Evolutionary conservation across 208 protist genomes (phyloP), one percentile per base, ranked within the genome.

Genomic region (Leishmania turanica): DNA sequence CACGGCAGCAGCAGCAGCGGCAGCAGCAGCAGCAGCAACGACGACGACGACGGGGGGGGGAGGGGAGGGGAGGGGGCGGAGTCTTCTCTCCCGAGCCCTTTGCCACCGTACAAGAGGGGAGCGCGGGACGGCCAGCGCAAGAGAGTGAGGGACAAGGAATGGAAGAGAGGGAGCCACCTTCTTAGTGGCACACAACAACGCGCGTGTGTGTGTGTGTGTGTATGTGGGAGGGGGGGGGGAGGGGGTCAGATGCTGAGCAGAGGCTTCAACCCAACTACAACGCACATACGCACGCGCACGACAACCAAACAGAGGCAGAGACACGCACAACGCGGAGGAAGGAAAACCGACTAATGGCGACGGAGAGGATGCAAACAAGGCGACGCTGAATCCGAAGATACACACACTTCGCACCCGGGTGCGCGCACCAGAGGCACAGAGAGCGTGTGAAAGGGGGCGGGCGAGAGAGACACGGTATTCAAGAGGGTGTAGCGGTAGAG

Each of bases 221-320:
- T 1, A 27, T 0, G 64, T 15, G 34, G 3, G 34, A 15, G 64
- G 45, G 68, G 40, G 21, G 42, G 40, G 24, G 9, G 34, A 37
- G 34, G 34, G 13, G 9, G 17, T 54, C 8, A 49, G 45, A 49
- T 49, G 53, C 53, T 56, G 19, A 56, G 53, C 5, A 24, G 15
- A 56, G 53, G 53, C 21, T 56, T 8, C 53, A 56, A 24, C 21
- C 24, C 24, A 62, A 3, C 70, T 24, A 34, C 6, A 21, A 34
- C 15, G 17, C 71, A 42, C 71, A 51, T 47, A 49, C 19, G 15
- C 37, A 8, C 49, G 54, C 17, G n/a, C 37, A 42, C 1, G 13
- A 21, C 21, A 5, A 64, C 34, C n/a, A 68, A 78, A 51, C 40
- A 65, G 54, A 53, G 72, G 77, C 19, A 53, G 65, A 80, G 11